Evolutionary conservation across 2,329 filamentous ascomycete genomes (phyloP).

Genomic region (Arthrobotrys entomopaga): DNA sequence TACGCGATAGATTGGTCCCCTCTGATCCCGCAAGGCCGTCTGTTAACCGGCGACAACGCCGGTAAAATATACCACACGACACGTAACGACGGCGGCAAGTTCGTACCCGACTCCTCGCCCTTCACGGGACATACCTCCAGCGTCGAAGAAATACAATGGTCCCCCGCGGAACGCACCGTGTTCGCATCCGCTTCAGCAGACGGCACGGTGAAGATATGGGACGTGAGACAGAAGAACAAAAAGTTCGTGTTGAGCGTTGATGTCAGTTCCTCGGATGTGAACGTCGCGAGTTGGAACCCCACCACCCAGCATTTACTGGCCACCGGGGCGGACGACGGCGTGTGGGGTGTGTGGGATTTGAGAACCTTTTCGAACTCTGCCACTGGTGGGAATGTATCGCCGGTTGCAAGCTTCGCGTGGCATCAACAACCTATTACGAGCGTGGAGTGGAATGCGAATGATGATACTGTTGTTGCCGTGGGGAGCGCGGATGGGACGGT

Average conservation of each 20-base stretch:
- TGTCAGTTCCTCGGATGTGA: slow-evolving; percentile 86
- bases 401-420: slow-evolving; percentile 93
- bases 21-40: slow-evolving; percentile 79
- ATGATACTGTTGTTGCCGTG: slow-evolving; percentile 93
- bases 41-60: slow-evolving; percentile 90
- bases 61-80: slow-evolving; percentile 90
- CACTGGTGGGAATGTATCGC: slow-evolving; percentile 68
- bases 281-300: slow-evolving; percentile 94
- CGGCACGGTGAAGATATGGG: slow-evolving; percentile 95
- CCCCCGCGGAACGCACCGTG: slow-evolving; percentile 88
- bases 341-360: slow-evolving; percentile 96
- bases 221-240: slow-evolving; percentile 87
- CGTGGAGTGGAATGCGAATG: slow-evolving; percentile 96
- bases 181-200: slow-evolving; percentile 95
- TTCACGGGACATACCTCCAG: slow-evolving; percentile 86
- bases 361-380: slow-evolving; percentile 63
- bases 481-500: slow-evolving; percentile 93
- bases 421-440: slow-evolving; percentile 97
- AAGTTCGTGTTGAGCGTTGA: slow-evolving; percentile 87
- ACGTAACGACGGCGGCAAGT: slow-evolving; percentile 85
- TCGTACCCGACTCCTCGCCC: slow-evolving; percentile 83
- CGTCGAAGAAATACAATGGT: slow-evolving; percentile 97
- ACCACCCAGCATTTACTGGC: slow-evolving; percentile 90
- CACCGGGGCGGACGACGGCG: slow-evolving; percentile 90
- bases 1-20: slow-evolving; percentile 98